Evolutionary conservation across 495 filamentous ascomycete genomes (phyloP).

Genomic region (Penicillium macrosclerotiorum): DNA sequence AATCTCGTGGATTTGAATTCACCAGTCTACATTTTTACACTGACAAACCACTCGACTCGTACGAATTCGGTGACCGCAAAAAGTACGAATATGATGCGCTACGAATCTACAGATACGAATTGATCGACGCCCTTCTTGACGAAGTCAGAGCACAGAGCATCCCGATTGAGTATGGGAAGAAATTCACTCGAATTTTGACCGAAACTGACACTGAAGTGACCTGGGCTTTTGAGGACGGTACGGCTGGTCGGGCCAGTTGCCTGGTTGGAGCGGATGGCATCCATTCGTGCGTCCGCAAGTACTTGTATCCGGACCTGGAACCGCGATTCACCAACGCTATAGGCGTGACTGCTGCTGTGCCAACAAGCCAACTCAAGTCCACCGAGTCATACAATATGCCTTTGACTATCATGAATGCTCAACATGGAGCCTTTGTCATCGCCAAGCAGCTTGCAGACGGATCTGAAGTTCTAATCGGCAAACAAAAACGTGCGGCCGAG

Average conservation of each 20-base stretch:
- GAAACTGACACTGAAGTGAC: conserved; percentile 33
- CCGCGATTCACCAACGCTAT: conserved; percentile 28
- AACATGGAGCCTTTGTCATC: conserved; percentile 45
- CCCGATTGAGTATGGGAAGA: conserved; percentile 38
- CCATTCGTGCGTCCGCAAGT: conserved; percentile 43
- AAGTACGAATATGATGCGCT: conserved; percentile 45
- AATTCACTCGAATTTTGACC: conserved; percentile 35
- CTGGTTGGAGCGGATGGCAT: conserved; percentile 52
- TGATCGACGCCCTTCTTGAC: conserved; percentile 36
- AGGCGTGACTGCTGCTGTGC: conserved; percentile 29
- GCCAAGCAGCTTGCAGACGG: conserved; percentile 46
- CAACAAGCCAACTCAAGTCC: conserved; percentile 19
- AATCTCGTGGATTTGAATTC: conserved; percentile 32
- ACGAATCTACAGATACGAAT: conserved; percentile 46
- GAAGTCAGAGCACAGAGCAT: conserved; percentile 34
- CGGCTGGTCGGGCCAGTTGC: conserved; percentile 23
- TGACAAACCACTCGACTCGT: conserved; percentile 36
- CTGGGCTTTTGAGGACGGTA: conserved; percentile 43
- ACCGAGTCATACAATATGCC: conserved; percentile 36
- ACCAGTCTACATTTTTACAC: conserved; percentile 41
- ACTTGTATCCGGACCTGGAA: conserved; percentile 30
- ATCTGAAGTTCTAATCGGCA: conserved; percentile 42
- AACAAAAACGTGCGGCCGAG: conserved; percentile 30
- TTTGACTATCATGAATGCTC: conserved; percentile 36
- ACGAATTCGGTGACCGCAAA: conserved; percentile 41